A percentile compares a stretch with the other conserved stretches of the same genome.
Conservation (phyloP, 768 basidiomycete species). For the Tylopilus subfusipes region DNA sequence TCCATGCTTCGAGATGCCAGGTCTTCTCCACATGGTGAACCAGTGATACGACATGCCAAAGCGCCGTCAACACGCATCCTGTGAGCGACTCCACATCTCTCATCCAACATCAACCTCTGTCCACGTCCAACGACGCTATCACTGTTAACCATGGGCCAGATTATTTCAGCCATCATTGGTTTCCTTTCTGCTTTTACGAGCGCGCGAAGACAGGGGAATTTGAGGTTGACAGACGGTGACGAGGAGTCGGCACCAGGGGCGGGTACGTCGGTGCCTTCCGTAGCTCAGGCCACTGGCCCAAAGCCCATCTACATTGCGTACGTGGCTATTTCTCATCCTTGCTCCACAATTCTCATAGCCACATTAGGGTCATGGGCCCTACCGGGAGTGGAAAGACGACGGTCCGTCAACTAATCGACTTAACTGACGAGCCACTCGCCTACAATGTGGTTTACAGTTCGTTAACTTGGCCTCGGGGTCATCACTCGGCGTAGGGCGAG, state of each 20-base stretch:
- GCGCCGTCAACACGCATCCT: constrained; percentile 9
- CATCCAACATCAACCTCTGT: neutral
- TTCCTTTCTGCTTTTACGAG: constrained; percentile 3
- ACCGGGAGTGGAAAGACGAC: constrained; percentile 33
- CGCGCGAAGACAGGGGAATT: constrained; percentile 1
- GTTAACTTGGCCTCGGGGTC: constrained; percentile 34
- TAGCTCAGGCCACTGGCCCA: neutral
- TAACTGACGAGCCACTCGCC: neutral
- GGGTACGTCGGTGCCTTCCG: neutral
- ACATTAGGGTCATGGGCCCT: constrained; percentile 26
- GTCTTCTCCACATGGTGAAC: constrained; percentile 1
- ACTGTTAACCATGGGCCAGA: constrained; percentile 22
- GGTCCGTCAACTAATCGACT: constrained; percentile 13
- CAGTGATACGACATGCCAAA: neutral
- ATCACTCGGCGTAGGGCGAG: constrained; percentile 27
- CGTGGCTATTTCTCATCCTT: constrained; percentile 4
- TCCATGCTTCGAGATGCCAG: constrained; percentile 2
- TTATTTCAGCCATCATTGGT: constrained; percentile 1
- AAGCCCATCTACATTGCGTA: constrained; percentile 29
- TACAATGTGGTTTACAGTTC: constrained; percentile 23
- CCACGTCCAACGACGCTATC: constrained; percentile 11
- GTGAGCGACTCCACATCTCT: neutral
- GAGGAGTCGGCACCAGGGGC: constrained; percentile 12
- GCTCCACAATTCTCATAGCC: constrained; percentile 3
- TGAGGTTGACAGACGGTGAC: constrained; percentile 18